phyloP scores from a whole-genome alignment of 495 filamentous ascomycete genomes.

The Aspergillus saccharolyticus region DNA sequence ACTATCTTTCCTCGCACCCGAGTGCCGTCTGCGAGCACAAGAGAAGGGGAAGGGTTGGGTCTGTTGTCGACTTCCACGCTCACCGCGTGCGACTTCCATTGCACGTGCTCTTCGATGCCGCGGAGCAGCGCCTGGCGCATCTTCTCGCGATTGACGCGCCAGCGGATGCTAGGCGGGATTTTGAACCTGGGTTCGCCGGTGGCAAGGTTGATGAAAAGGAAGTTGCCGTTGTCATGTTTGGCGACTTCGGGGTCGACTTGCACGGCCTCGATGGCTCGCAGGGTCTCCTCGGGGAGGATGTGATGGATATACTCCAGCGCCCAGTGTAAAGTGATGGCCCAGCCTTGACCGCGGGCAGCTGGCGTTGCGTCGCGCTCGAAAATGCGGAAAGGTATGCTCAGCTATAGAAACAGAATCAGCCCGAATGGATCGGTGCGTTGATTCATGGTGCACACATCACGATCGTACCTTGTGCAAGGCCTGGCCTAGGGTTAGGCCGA shows the following conservation, averaged over 20 bases:
- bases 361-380: constrained; percentile 49
- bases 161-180: constrained; percentile 8
- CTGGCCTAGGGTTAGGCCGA: constrained; percentile 53
- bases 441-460: no score
- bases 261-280: constrained; percentile 39
- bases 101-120: not conserved
- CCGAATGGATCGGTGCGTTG: no score
- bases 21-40: no score
- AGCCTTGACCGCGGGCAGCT: constrained; percentile 44
- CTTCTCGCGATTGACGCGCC: constrained; percentile 18
- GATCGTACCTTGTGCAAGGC: constrained; percentile 29
- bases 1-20: no score
- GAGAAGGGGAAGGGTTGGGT: no score
- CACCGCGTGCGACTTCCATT: no score
- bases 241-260: constrained; percentile 44
- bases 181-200: constrained; percentile 19
- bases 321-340: constrained; percentile 59
- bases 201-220: constrained; percentile 27
- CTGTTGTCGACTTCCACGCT: no score
- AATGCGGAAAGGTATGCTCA: constrained; percentile 42
- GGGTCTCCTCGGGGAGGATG: constrained; percentile 43
- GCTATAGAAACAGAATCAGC: no score
- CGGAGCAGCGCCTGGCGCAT: not conserved
- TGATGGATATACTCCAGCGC: constrained; percentile 44
- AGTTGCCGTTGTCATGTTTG: constrained; percentile 25